Evolutionary conservation across 371 early-diverging fungal genomes (phyloP).

Genomic region (Zopfochytrium polystomum): DNA sequence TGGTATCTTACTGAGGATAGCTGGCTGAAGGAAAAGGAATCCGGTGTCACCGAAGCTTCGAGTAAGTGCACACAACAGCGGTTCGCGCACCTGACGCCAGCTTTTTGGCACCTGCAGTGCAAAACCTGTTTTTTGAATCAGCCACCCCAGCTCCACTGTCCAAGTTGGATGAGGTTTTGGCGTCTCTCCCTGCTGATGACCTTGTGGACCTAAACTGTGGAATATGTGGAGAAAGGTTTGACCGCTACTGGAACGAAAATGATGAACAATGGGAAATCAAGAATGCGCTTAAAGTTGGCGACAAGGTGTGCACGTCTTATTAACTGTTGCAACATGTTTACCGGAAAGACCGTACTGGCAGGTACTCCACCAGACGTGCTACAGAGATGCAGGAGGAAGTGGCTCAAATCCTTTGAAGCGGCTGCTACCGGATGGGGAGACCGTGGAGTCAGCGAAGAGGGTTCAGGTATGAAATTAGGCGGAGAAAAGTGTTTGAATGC

Average conservation of each 20-base stretch:
- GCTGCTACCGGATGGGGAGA: too few relatives aligned
- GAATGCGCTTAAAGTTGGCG: slow-evolving; percentile 70
- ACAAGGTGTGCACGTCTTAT: too few relatives aligned
- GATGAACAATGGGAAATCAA: slow-evolving; percentile 88
- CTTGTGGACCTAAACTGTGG: slow-evolving; percentile 54
- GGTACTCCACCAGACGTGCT: too few relatives aligned
- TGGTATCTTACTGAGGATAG: slow-evolving; percentile 79
- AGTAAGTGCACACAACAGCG: background rate
- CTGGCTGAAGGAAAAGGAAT: slow-evolving; percentile 32
- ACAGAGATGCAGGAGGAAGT: too few relatives aligned
- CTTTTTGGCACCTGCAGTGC: slow-evolving; percentile 2
- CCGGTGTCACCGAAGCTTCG: slow-evolving; percentile 6
- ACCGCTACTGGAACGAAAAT: slow-evolving; percentile 81
- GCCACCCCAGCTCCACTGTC: background rate
- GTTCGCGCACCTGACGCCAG: background rate
- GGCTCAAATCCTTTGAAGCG: too few relatives aligned
- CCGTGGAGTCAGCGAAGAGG: too few relatives aligned
- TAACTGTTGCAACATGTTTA: too few relatives aligned
- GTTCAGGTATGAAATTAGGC: too few relatives aligned
- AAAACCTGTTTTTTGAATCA: background rate
- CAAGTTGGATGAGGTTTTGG: background rate
- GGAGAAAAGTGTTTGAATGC: too few relatives aligned
- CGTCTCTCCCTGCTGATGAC: slow-evolving; percentile 31
- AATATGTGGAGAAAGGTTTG: slow-evolving; percentile 84
- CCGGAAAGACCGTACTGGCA: too few relatives aligned